Evolutionary conservation across 1,284 basidiomycete genomes (phyloP).

Genomic region (Boletellus deceptivus): DNA sequence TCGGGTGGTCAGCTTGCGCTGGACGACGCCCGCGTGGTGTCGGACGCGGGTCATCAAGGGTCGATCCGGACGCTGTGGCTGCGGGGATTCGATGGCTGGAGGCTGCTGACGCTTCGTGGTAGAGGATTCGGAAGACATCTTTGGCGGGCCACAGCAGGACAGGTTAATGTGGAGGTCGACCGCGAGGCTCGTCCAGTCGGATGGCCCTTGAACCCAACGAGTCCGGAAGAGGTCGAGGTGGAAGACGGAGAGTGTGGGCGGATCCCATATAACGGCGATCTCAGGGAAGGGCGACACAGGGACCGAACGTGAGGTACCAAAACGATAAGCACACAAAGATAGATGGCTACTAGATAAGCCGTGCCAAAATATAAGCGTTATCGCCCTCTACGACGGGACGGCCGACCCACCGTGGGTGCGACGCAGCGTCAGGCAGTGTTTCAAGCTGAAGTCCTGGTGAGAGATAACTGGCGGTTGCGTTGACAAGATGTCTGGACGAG

Average conservation of each 20-base stretch:
- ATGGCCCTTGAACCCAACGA: no score
- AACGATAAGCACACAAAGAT: neutral
- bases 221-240: no score
- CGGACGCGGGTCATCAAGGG: constrained; percentile 3
- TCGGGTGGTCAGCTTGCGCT: constrained; percentile 42
- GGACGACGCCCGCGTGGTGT: constrained; percentile 13
- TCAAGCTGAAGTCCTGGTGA: no score
- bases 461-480: no score
- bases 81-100: constrained; percentile 1
- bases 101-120: constrained; percentile 17
- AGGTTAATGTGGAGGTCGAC: neutral
- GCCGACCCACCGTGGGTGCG: no score
- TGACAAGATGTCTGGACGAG: no score
- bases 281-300: neutral
- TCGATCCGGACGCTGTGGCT: constrained; percentile 4
- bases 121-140: constrained; percentile 18
- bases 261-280: neutral
- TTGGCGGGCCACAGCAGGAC: neutral
- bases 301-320: neutral
- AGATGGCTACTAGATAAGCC: neutral
- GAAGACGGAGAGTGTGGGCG: no score
- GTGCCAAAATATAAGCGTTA: neutral
- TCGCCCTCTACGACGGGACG: neutral
- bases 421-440: no score
- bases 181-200: no score